Conservation (phyloP, 495 filamentous ascomycete species). For the Friedmanniomyces simplex region DNA sequence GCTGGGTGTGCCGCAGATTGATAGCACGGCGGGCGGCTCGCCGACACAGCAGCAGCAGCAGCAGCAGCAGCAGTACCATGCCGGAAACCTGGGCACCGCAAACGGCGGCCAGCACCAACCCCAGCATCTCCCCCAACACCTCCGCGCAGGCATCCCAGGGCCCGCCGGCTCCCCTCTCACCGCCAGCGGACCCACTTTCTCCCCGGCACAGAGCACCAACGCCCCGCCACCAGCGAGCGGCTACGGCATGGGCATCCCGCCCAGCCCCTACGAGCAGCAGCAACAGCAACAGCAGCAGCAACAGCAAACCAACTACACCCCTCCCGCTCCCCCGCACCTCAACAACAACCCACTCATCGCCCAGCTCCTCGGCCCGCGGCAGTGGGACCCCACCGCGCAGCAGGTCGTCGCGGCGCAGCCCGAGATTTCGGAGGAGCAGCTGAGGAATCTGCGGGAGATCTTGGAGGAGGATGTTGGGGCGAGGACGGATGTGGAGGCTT, state of each 20-base stretch:
- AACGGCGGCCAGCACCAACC: constrained; percentile 10
- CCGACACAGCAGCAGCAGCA: neutral
- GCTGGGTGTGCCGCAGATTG: constrained; percentile 3
- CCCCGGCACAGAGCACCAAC: constrained; percentile 3
- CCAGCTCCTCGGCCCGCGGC: constrained; percentile 23
- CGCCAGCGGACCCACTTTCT: constrained; percentile 10
- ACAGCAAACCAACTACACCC: constrained; percentile 5
- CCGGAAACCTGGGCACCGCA: neutral
- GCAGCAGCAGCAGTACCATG: constrained; percentile 9
- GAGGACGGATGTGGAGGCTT: constrained; percentile 21
- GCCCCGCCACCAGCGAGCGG: constrained; percentile 7
- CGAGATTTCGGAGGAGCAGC: constrained; percentile 16
- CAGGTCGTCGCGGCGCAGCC: constrained; percentile 17
- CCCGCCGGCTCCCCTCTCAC: constrained; percentile 16
- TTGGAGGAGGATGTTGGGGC: constrained; percentile 23
- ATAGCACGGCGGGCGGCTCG: neutral
- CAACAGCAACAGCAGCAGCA: constrained; percentile 9
- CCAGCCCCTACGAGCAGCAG: constrained; percentile 10
- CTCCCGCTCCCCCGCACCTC: neutral
- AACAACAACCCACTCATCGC: constrained; percentile 19
- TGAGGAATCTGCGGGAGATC: constrained; percentile 26
- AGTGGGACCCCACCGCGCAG: constrained; percentile 22
- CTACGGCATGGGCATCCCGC: constrained; percentile 10
- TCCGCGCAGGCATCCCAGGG: constrained; percentile 6
- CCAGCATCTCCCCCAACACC: constrained; percentile 14